Evolutionary conservation across 768 basidiomycete genomes (phyloP), one percentile per base, ranked within the genome.

Genomic region (Tulasnella calospora): DNA sequence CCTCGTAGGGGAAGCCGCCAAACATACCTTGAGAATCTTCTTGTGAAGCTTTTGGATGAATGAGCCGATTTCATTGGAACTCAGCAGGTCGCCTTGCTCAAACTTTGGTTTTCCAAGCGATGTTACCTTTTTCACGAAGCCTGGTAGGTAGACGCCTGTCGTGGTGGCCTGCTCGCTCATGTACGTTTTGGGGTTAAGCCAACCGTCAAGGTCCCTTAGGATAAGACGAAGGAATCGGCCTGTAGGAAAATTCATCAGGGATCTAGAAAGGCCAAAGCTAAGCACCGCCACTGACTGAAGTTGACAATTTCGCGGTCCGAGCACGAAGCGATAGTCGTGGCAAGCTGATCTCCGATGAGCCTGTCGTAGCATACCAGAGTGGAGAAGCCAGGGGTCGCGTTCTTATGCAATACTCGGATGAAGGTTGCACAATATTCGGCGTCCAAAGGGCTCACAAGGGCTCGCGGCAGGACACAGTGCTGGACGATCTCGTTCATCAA

Each of bases 301-400:
- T 98, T 99, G 73, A 92, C 90, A 17, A 95, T 96, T 85, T 99
- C 96, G 81, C 94, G 94, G 85, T 97, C 97, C 80, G 96, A 98
- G 82, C 95, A 96, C 0, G 94, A 93, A 84, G 96, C 98, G 33
- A 98, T 86, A 15, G 96, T 88, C 8, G 91, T 90, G 74, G 93
- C 91, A 73, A 98, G 88, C 80, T 94, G 92, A 61, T 95, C 93
- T 10, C 91, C 91, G 33, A 99, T 90, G 46, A 93, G 95, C 85
- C 89, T 92, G 84, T 96, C 92, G 82, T 96, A 98, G 79, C 92
- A 91, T 82, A 90, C 88, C 15, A 98, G 84, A 0, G 95, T 95
- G 47, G 92, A 91, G 83, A 98, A 99, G 2, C 92, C 92, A 12
- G 91, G 90, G 0, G 96, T 96, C n/a, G 94, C 96, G 83, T 92